phyloP scores from a whole-genome alignment of 2,329 filamentous ascomycete genomes.

The Helotiales sp. region DNA sequence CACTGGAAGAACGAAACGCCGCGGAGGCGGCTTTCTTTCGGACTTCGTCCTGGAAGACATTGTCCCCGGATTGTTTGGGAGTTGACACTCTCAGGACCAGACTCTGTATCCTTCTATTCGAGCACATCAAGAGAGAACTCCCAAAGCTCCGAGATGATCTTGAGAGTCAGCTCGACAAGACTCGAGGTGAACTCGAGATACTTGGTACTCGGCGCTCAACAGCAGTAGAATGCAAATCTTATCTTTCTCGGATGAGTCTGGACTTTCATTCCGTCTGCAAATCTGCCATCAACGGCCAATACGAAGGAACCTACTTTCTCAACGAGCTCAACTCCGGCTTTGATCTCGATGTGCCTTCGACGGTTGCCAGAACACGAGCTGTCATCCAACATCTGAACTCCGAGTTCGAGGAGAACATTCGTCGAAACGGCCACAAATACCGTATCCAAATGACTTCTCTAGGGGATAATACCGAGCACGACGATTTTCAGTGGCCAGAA shows the following conservation, averaged over 20 bases:
- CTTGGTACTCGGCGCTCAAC: slow-evolving; percentile 22
- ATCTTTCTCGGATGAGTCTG: slow-evolving; percentile 32
- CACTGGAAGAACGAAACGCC: slow-evolving; percentile 25
- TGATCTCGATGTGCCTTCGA: slow-evolving; percentile 11
- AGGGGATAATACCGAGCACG: not conserved
- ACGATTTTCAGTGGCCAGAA: not conserved
- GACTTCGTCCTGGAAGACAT: slow-evolving; percentile 29
- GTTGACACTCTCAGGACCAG: slow-evolving; percentile 29
- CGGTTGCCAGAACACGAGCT: slow-evolving; percentile 30
- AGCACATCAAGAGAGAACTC: slow-evolving; percentile 36
- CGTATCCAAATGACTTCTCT: slow-evolving; percentile 20
- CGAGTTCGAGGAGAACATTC: slow-evolving; percentile 28
- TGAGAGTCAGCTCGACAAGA: slow-evolving; percentile 10
- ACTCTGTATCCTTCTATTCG: slow-evolving; percentile 30
- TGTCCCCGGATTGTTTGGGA: slow-evolving; percentile 27
- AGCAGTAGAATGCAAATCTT: slow-evolving; percentile 25
- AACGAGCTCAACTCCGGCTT: slow-evolving; percentile 14
- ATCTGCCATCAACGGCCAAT: slow-evolving; percentile 35
- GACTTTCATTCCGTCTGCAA: slow-evolving; percentile 34
- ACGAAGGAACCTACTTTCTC: slow-evolving; percentile 35
- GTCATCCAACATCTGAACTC: slow-evolving; percentile 34
- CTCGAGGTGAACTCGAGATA: slow-evolving; percentile 5
- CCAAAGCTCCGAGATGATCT: slow-evolving; percentile 28
- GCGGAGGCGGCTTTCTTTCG: slow-evolving; percentile 28
- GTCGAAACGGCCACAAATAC: slow-evolving; percentile 34